phyloP scores from a whole-genome alignment of 2,329 filamentous ascomycete species.

The Diaporthe velutina region DNA sequence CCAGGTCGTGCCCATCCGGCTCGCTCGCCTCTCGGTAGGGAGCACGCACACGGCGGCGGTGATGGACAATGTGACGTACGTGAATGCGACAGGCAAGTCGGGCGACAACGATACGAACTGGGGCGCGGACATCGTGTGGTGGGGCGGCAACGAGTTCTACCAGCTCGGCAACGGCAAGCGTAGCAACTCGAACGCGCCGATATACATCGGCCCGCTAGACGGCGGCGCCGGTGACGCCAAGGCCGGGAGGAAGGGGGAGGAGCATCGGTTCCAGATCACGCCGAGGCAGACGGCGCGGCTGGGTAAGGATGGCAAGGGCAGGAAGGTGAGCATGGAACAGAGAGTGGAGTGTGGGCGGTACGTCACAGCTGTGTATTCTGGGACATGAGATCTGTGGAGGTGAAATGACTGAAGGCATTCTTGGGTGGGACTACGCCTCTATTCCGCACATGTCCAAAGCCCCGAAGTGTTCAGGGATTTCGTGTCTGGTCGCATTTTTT shows the following conservation, averaged over 20 bases:
- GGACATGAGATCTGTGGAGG: slow-evolving; percentile 42
- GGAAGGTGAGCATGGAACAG: slow-evolving; percentile 84
- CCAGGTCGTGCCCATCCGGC: slow-evolving; percentile 80
- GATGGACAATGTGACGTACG: slow-evolving; percentile 83
- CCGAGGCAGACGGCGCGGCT: slow-evolving; percentile 79
- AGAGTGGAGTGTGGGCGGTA: slow-evolving; percentile 87
- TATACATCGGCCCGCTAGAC: slow-evolving; percentile 84
- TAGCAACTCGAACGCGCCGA: slow-evolving; percentile 81
- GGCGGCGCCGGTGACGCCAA: slow-evolving; percentile 67
- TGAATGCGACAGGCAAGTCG: slow-evolving; percentile 64
- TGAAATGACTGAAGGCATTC: not conserved
- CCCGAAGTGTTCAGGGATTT: not conserved
- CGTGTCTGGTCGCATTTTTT: not conserved
- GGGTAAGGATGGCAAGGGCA: slow-evolving; percentile 69
- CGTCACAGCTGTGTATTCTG: slow-evolving; percentile 86
- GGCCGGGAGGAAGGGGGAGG: slow-evolving; percentile 71
- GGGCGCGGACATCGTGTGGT: slow-evolving; percentile 91
- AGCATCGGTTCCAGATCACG: slow-evolving; percentile 84
- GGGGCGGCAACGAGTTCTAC: slow-evolving; percentile 94
- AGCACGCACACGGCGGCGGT: slow-evolving; percentile 85
- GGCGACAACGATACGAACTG: slow-evolving; percentile 83
- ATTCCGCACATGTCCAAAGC: not conserved
- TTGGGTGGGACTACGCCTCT: not conserved
- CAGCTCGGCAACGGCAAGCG: slow-evolving; percentile 93
- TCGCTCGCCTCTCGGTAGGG: slow-evolving; percentile 80